These are phyloP conservation scores for Letharia columbiana DNA, from an alignment of 495 filamentous ascomycete species.

Conservation along the genomic window DNA sequence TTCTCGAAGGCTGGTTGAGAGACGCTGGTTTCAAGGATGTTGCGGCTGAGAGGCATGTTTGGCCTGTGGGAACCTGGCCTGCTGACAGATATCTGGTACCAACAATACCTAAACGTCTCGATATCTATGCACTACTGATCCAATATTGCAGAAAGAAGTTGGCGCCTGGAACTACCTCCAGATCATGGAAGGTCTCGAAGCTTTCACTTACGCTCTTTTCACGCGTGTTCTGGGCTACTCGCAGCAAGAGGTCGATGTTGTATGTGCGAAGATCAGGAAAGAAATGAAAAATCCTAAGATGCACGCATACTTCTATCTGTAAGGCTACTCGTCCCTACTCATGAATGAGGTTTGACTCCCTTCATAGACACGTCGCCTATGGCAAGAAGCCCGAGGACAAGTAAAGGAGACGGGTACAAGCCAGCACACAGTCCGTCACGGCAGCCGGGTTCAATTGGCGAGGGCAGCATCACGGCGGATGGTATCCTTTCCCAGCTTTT, in stretches of 20 bases:
- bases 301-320: conserved; percentile 32
- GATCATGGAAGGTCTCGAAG: conserved; percentile 36
- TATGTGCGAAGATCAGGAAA: conserved; percentile 44
- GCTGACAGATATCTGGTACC: conserved; percentile 26
- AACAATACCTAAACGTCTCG: not conserved
- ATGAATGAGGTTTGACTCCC: not conserved
- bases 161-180: conserved; percentile 34
- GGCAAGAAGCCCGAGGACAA: conserved; percentile 10
- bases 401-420: not conserved
- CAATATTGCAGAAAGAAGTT: conserved; percentile 20
- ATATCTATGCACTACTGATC: not conserved
- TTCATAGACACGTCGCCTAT: conserved; percentile 9
- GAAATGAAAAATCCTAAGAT: conserved; percentile 43
- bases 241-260: conserved; percentile 45
- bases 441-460: not conserved
- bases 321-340: not conserved
- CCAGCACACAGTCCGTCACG: not conserved
- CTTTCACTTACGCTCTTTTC: conserved; percentile 40
- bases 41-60: conserved; percentile 15
- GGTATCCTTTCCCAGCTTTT: not conserved
- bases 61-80: conserved; percentile 30
- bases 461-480: not conserved
- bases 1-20: conserved; percentile 22
- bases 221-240: conserved; percentile 48
- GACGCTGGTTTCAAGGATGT: conserved; percentile 28